Evolutionary conservation across 1,284 basidiomycete species (phyloP).

Genomic region (Boletellus deceptivus): DNA sequence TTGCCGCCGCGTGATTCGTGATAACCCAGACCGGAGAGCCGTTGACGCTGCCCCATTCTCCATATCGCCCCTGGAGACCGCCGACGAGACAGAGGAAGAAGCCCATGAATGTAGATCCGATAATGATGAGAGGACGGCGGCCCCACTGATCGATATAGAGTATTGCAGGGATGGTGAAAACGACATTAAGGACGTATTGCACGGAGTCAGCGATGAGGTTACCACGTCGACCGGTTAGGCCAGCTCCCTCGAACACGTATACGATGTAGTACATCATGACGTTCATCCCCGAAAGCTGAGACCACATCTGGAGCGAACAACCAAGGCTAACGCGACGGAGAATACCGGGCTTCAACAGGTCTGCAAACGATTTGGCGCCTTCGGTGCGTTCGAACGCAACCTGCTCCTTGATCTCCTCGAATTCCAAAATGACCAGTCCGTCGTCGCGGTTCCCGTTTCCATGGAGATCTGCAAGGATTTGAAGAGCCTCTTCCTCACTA

Average conservation of each 20-base stretch:
- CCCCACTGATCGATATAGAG: conserved; percentile 79
- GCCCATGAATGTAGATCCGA: conserved; percentile 66
- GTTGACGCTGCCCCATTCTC: conserved; percentile 49
- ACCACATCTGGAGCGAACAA: conserved; percentile 62
- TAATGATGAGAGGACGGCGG: conserved; percentile 71
- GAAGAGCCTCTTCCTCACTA: conserved; percentile 68
- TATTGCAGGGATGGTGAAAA: conserved; percentile 70
- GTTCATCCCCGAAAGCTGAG: conserved; percentile 61
- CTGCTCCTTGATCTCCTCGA: conserved; percentile 75
- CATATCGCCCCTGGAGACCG: conserved; percentile 66
- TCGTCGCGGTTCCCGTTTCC: conserved; percentile 64
- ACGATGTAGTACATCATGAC: conserved; percentile 82
- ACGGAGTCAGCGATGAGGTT: conserved; percentile 77
- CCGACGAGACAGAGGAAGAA: conserved; percentile 77
- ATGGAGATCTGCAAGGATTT: conserved; percentile 78
- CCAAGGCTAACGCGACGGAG: conserved; percentile 60
- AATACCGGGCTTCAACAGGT: conserved; percentile 61
- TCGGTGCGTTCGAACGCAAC: conserved; percentile 67
- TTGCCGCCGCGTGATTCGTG: conserved; percentile 49
- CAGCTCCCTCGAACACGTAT: conserved; percentile 76
- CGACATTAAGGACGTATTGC: conserved; percentile 76
- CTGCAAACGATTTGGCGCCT: conserved; percentile 69
- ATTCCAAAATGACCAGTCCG: conserved; percentile 75
- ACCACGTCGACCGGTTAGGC: conserved; percentile 64
- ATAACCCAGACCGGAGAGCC: conserved; percentile 57